Conservation (phyloP, 2,329 filamentous ascomycete species). For the Ceratocystis alfenasii region DNA sequence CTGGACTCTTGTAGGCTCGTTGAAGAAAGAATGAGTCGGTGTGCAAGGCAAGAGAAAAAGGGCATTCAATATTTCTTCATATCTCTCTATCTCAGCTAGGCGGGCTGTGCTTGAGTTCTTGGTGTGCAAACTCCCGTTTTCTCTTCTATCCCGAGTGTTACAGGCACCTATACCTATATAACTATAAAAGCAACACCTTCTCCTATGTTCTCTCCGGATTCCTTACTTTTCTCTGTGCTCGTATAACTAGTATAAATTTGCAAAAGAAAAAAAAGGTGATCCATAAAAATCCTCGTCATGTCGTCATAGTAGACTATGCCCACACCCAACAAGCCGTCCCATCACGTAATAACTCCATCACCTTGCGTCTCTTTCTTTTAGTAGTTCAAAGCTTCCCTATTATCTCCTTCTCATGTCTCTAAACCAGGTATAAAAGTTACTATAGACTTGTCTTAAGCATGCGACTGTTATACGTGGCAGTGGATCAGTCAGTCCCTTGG, state of each 20-base stretch:
- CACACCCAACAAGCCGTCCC: background rate
- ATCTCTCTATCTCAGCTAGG: background rate
- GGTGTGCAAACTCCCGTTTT: background rate
- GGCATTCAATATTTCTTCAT: background rate
- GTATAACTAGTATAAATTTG: background rate
- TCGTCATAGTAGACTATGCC: constrained; percentile 3
- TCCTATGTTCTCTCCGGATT: background rate
- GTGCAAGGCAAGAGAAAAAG: background rate
- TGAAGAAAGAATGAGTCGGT: background rate
- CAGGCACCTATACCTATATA: too few relatives aligned
- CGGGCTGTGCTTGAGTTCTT: background rate
- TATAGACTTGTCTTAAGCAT: background rate
- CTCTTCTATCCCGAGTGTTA: background rate
- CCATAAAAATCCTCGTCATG: background rate
- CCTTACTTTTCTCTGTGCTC: background rate
- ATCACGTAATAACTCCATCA: constrained; percentile 4
- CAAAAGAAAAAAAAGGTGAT: background rate
- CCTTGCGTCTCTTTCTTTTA: background rate
- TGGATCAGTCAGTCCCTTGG: background rate
- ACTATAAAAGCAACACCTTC: too few relatives aligned
- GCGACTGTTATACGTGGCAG: background rate
- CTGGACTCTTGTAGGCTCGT: background rate
- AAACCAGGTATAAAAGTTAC: background rate
- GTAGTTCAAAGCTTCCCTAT: background rate
- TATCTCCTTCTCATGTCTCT: background rate